These are phyloP conservation scores for Posidonia oceanica DNA, from an alignment of 116 monocot species.

Conservation along the genomic window DNA sequence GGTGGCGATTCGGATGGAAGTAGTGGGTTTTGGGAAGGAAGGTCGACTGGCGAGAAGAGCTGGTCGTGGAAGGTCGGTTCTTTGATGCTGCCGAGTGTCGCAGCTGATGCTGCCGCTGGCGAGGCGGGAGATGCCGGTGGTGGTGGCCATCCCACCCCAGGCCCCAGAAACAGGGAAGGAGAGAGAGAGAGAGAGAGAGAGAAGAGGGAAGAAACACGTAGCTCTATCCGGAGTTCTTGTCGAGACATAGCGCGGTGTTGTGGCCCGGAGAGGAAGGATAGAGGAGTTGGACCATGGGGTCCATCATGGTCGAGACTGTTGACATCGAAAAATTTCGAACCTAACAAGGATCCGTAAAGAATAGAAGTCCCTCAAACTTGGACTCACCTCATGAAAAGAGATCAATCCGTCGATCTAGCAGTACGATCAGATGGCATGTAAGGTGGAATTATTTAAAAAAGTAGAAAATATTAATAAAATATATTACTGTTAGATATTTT, in stretches of 20 bases:
- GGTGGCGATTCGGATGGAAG: background rate
- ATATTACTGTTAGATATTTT: too few species aligned
- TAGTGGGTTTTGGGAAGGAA: background rate
- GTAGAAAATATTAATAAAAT: too few species aligned
- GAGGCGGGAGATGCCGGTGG: background rate
- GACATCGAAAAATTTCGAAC: too few species aligned
- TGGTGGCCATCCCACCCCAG: background rate
- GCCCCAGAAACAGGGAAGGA: background rate
- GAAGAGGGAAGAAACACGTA: background rate
- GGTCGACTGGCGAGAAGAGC: background rate
- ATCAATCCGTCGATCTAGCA: too few species aligned
- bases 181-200: background rate
- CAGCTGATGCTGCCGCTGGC: background rate
- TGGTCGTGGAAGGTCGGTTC: background rate
- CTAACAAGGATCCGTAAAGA: too few species aligned
- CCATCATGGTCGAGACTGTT: too few species aligned
- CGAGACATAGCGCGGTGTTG: too few species aligned
- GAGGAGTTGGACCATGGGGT: background rate
- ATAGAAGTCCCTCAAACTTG: too few species aligned
- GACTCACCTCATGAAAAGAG: too few species aligned
- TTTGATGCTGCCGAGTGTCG: background rate
- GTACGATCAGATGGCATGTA: too few species aligned
- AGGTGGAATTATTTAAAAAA: too few species aligned
- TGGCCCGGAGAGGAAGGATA: background rate
- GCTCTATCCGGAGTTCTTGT: too few species aligned